Evolutionary conservation across 768 basidiomycete species (phyloP).

Genomic region (Trametes coccinea): DNA sequence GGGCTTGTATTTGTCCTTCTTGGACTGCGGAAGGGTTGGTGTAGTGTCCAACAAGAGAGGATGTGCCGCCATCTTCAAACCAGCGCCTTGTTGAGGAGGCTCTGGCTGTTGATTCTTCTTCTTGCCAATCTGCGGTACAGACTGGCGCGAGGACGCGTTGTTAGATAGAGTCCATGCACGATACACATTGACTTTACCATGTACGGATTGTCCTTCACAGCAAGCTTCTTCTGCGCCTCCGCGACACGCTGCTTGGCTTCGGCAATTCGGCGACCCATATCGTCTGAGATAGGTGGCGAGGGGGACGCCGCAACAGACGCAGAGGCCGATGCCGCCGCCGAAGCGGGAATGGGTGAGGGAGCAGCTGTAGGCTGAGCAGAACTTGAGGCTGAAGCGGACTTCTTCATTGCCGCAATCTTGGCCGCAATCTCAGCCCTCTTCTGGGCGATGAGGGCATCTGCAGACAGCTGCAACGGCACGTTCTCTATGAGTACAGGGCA

Average conservation of each 20-base stretch:
- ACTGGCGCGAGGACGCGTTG: constrained; percentile 34
- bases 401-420: constrained; percentile 77
- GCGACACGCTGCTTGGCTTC: constrained; percentile 87
- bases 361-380: constrained; percentile 27
- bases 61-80: constrained; percentile 89
- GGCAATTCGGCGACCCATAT: constrained; percentile 69
- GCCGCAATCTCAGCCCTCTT: constrained; percentile 85
- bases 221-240: constrained; percentile 75
- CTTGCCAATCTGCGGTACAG: constrained; percentile 55
- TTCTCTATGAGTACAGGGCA: constrained; percentile 2
- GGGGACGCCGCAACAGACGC: constrained; percentile 36
- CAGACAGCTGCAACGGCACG: constrained; percentile 39
- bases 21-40: constrained; percentile 59
- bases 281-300: constrained; percentile 51
- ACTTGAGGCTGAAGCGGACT: constrained; percentile 25
- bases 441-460: constrained; percentile 74
- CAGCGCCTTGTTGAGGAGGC: constrained; percentile 74
- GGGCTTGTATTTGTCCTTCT: constrained; percentile 93
- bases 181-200: constrained; percentile 52
- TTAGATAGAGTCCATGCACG: background rate
- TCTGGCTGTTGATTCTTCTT: constrained; percentile 56
- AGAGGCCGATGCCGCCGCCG: constrained; percentile 30
- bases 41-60: constrained; percentile 77
- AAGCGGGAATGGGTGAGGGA: constrained; percentile 29
- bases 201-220: constrained; percentile 84